A percentile compares a stretch with the other conserved stretches of the same genome.
These are phyloP conservation scores for Biscogniauxia mediterranea DNA, from an alignment of 2,329 filamentous ascomycete species.

Conservation along the genomic window DNA sequence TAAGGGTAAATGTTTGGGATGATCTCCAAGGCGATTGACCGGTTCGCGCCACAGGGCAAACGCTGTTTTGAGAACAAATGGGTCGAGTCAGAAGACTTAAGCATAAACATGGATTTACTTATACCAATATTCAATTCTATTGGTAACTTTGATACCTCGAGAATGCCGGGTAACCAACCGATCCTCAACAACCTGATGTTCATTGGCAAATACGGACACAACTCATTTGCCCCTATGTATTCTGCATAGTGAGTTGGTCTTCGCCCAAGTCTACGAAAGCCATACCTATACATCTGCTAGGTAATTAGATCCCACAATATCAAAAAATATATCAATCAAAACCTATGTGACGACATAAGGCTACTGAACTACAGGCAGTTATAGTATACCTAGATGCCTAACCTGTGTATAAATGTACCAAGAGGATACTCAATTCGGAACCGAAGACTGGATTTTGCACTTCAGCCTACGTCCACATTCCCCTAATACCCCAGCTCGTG, in stretches of 20 bases:
- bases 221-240: too few relatives aligned
- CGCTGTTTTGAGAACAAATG: not conserved
- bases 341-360: too few relatives aligned
- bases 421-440: not conserved
- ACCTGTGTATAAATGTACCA: not conserved
- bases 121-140: not conserved
- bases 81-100: not conserved
- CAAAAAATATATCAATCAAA: too few relatives aligned
- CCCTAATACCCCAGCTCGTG: not conserved
- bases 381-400: not conserved
- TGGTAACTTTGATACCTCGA: too few relatives aligned
- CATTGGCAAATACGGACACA: too few relatives aligned
- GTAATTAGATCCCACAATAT: too few relatives aligned
- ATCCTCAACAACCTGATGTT: too few relatives aligned
- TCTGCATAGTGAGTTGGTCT: too few relatives aligned
- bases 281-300: too few relatives aligned
- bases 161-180: too few relatives aligned
- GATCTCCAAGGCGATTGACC: not conserved
- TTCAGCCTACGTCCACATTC: not conserved
- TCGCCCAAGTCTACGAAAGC: too few relatives aligned
- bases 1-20: not conserved
- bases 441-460: not conserved
- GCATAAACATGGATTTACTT: not conserved
- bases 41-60: not conserved
- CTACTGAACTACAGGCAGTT: not conserved